Base-by-base conservation (phyloP, 1,284 basidiomycete genomes). In the Ceratobasidium sp. region DNA sequence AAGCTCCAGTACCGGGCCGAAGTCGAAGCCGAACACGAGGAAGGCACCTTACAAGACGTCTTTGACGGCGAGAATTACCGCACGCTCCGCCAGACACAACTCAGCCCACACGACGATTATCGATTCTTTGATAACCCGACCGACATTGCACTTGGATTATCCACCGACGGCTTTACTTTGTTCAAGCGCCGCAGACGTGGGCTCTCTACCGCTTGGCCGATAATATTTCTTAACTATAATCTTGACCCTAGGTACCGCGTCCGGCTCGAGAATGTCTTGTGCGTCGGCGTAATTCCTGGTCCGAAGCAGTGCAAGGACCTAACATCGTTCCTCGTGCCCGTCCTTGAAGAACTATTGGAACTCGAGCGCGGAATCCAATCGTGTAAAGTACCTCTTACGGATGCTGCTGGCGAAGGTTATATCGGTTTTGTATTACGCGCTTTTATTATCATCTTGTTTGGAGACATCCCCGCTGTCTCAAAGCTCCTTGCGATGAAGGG, bases 91-190 rank as follows among this genome's bases (percentile, higher is more conserved):
- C 3, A 36, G 9, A 63, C 71, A 15, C 47, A 22, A 2, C 45
- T 75, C 29, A 19, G n/a, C 15, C 48, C 75, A 27, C 3, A 47
- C 27, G 51, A 33, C 27, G 59, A 51, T 22, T 67, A 82, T 56
- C 57, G 29, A 0, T 82, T 79, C 75, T 84, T 85, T 71, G 75
- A 73, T 0, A 78, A 82, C 59, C 59, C 47, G 1, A 76, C 76
- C 2, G 82, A 84, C 65, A 77, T 83, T 22, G 82, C 81, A 4
- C 75, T 83, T 0, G 82, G 81, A 0, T 67, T 82, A 0, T 81
- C 80, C 19, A 79, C 81, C 1, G 83, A 85, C 79, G 84, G 85
- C 0, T 84, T 85, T 78, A 79, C 78, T 3, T 84, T 84, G 1
- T 86, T 85, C 78, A 81, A 81, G 44, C 78, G 78, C 3, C 41